Base-by-base conservation (phyloP, 1,139 yeast genomes). In the Sporopachydermia cereana region DNA sequence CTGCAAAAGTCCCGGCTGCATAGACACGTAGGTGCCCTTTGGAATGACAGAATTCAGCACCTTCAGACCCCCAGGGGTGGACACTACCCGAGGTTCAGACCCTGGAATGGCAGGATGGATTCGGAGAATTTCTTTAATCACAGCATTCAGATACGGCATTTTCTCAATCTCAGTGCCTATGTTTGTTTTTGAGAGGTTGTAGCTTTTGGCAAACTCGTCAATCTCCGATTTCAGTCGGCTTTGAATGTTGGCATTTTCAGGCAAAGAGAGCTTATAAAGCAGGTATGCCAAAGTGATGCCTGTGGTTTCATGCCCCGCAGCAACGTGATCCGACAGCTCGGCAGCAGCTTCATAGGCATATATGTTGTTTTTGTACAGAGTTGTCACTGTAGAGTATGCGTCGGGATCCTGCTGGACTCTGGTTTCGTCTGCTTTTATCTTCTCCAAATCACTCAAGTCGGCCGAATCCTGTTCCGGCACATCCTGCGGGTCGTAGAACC, bases 291-390 rank as follows among this genome's bases (percentile, higher is more conserved):
- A 58, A 30, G 76, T 77, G 12, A 76, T 69, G 1, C 82, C 83
- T 0, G 84, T 77, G 2, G 84, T 78, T 54, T 77, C 79, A 54
- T 77, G 83, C 1, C 84, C 84, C 2, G 84, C 84, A 48, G 70
- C 68, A 41, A 67, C 55, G 50, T 68, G 72, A 48, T 67, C 72
- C 46, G 61, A 64, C 36, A 63, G 52, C 47, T 67, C 72, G 31
- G 67, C 59, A 9, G 65, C 67, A 9, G 67, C 60, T 7, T 50
- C 49, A 49, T 48, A 47, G 22, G 50, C 51, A 3, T 42, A 47
- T 3, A 58, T 47, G 7, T 57, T 57, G 2, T 47, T 48, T 9
- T 49, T 43, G 42, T 50, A 53, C 7, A 57, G 30, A 0, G 48
- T 46, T 18, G 49, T 45, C 1, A 54, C 46, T 3, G 54, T 42